Conservation (phyloP, 148 eudicot species). For the Vaccinium vitisidaea region DNA sequence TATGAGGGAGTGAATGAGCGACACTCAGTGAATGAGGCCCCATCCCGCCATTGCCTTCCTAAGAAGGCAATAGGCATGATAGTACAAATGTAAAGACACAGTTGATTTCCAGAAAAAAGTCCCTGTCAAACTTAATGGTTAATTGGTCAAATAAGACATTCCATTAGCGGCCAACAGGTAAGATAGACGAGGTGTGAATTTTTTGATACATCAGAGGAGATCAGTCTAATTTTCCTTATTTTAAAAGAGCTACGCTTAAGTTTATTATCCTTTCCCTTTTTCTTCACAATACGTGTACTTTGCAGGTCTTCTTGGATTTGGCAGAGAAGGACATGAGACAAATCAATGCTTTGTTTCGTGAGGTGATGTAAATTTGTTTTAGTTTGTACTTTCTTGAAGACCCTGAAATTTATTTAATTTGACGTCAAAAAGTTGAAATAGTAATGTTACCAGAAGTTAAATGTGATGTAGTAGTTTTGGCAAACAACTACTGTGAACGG, state of each 20-base stretch:
- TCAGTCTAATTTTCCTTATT: background rate
- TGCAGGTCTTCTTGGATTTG: constrained; percentile 84
- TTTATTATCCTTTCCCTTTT: background rate
- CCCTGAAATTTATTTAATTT: background rate
- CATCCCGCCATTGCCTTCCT: no score
- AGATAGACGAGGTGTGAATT: background rate
- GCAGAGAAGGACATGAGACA: constrained; percentile 80
- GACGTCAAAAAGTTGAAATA: background rate
- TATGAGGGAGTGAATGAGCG: no score
- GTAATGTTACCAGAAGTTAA: background rate
- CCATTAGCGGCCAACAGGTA: background rate
- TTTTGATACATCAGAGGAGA: background rate
- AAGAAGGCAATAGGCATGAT: background rate
- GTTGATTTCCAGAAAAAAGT: background rate
- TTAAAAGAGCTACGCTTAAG: background rate
- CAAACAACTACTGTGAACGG: background rate
- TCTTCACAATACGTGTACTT: constrained; percentile 5
- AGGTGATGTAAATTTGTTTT: constrained; percentile 49
- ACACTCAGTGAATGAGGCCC: no score
- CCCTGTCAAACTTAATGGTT: background rate
- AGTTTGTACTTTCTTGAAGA: background rate
- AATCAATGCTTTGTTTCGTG: constrained; percentile 78
- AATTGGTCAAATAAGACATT: background rate
- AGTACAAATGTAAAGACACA: background rate
- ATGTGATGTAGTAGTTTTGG: background rate